Conservation (phyloP, 2,329 filamentous ascomycete species). For the Fusarium sarcochroum region DNA sequence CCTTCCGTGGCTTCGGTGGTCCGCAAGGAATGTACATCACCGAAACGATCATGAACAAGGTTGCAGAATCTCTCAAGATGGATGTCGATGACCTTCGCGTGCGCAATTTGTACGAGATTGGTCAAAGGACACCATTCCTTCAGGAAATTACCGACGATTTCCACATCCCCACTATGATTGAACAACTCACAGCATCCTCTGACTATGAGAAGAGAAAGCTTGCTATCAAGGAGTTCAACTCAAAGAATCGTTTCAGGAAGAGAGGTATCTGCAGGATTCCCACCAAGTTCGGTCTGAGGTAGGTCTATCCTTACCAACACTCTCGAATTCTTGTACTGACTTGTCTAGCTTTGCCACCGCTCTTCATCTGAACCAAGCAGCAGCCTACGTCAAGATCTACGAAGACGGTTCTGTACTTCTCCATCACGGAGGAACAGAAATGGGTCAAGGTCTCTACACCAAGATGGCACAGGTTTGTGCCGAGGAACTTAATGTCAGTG, state of each 20-base stretch:
- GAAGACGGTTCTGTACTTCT: conserved; percentile 5
- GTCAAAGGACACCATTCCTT: background rate
- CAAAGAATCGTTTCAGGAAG: conserved; percentile 1
- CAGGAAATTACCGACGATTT: conserved; percentile 5
- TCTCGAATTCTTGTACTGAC: too few species aligned
- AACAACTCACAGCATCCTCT: background rate
- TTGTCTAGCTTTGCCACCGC: rapidly evolving
- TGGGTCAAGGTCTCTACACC: background rate
- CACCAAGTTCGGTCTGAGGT: conserved; percentile 3
- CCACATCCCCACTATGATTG: conserved; percentile 2
- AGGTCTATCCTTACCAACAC: rapidly evolving
- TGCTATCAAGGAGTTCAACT: background rate
- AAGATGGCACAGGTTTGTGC: conserved; percentile 1
- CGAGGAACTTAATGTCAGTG: background rate
- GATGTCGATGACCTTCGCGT: conserved; percentile 5
- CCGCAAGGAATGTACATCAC: conserved; percentile 10
- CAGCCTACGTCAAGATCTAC: conserved; percentile 3
- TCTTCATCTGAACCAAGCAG: background rate
- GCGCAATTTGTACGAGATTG: conserved; percentile 4
- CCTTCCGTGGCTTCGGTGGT: background rate
- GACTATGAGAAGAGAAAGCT: background rate
- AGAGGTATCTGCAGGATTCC: background rate
- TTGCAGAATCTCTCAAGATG: background rate
- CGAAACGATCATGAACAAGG: background rate
- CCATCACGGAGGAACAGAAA: conserved; percentile 11